phyloP scores from a whole-genome alignment of 768 basidiomycete species.

The Thelephora aurantiotincta region DNA sequence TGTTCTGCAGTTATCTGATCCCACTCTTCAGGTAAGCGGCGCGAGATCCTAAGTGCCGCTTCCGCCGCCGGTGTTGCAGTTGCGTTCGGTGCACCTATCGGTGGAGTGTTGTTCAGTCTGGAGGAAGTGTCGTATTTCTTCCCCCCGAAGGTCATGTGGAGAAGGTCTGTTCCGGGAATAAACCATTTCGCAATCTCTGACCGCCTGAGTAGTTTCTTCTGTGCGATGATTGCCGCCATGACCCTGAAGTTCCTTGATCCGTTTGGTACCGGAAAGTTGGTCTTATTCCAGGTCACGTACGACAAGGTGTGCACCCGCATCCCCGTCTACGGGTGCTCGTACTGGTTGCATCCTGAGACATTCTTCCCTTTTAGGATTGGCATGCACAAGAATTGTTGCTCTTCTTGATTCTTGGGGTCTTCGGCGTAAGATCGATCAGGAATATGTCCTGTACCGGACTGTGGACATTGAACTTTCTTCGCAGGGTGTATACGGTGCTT shows the following conservation, averaged over 20 bases:
- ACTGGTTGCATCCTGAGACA: too few relatives aligned
- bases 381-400: constrained; percentile 98
- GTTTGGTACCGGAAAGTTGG: constrained; percentile 93
- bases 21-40: constrained; percentile 65
- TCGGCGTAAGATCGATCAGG: constrained; percentile 50
- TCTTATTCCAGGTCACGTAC: constrained; percentile 96
- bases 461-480: not conserved
- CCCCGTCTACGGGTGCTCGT: not conserved
- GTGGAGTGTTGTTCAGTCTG: constrained; percentile 94
- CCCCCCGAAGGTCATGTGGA: constrained; percentile 56
- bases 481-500: constrained; percentile 93
- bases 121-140: constrained; percentile 97
- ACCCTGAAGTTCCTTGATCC: constrained; percentile 85
- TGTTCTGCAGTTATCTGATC: not conserved
- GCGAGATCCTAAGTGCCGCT: constrained; percentile 88
- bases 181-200: not conserved
- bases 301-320: constrained; percentile 29
- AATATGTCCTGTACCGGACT: not conserved
- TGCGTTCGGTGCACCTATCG: constrained; percentile 96
- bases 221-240: constrained; percentile 92
- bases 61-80: constrained; percentile 98
- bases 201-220: constrained; percentile 73
- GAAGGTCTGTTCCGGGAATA: not conserved
- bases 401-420: constrained; percentile 89
- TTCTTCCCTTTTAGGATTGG: constrained; percentile 43